Evolutionary conservation across 2,329 filamentous ascomycete species (phyloP), one percentile per base, ranked within the genome.

Genomic region (Aspergillus fumigatiaffinis): DNA sequence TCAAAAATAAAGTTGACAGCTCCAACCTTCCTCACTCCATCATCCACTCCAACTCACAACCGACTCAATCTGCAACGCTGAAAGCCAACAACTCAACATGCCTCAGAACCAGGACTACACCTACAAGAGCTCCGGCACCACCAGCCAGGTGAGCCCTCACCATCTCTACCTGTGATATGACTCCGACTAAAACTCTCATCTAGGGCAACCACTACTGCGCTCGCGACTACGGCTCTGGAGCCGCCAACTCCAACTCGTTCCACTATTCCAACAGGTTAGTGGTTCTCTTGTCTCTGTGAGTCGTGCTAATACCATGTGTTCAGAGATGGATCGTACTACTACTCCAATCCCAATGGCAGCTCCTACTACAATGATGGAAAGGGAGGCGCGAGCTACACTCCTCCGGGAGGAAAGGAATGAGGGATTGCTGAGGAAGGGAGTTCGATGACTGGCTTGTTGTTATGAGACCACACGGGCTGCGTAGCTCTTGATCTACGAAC

Each of bases 171-270:
- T n/a, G n/a, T n/a, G n/a, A 38, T 21, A 6, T 12, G 28, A n/a
- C 25, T 3, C 25, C 7, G 25, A 26, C 25, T 26, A 54, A n/a
- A n/a, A n/a, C n/a, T n/a, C n/a, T n/a, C n/a, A n/a, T n/a, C n/a
- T n/a, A 88, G 86, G 87, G 87, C 60, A 89, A 89, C 73, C 83
- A 85, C 75, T 89, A 85, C 67, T 87, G 85, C 73, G 72, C 80
- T 48, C 85, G 87, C 35, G 83, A 87, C 73, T 88, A 88, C 63
- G 84, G 84, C 60, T 79, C 77, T 61, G 65, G 73, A 51, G 83
- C 80, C 7, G 62, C 78, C 52, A 85, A 86, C 70, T 72, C 75
- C 29, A 88, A 88, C 74, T 62, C 67, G 42, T 74, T 73, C 60
- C 86, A 89, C 69, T 90, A 89, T 70, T 88, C 84, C 53, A 90